Evolutionary conservation across 371 early-diverging fungal genomes (phyloP).

Genomic region (Mortierella sp.): DNA sequence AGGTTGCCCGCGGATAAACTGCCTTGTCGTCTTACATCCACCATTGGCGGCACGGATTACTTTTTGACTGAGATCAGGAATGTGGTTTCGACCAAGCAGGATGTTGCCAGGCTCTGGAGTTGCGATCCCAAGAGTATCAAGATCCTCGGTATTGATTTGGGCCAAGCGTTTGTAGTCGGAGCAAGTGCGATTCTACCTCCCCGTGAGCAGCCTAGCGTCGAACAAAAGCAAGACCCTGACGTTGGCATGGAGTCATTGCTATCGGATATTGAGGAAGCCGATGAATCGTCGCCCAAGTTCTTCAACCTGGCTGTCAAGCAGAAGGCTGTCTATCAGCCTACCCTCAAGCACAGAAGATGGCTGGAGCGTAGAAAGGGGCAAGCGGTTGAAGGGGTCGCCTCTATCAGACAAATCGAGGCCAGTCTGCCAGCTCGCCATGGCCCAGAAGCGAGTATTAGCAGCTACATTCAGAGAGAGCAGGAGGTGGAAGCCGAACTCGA

Average conservation of each 20-base stretch:
- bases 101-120: no score
- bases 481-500: conserved; percentile 10
- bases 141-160: conserved; percentile 10
- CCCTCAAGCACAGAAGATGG: conserved; percentile 19
- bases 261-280: no score
- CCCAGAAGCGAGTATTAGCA: conserved; percentile 8
- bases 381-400: not conserved
- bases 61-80: not conserved
- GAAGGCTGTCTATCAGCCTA: conserved; percentile 28
- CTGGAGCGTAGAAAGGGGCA: conserved; percentile 6
- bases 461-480: not conserved
- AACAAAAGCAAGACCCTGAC: no score
- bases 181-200: conserved; percentile 19
- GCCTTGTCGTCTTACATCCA: not conserved
- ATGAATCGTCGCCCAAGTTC: conserved; percentile 12
- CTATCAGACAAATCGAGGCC: conserved; percentile 9
- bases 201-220: not conserved
- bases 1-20: not conserved
- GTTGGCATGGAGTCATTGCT: no score
- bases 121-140: no score
- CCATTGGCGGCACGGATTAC: not conserved
- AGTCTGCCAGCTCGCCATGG: conserved; percentile 7
- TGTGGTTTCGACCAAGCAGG: no score
- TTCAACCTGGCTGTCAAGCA: conserved; percentile 23
- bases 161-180: conserved; percentile 22